Conservation (phyloP, 2,329 filamentous ascomycete species). For the Alternaria sp. region DNA sequence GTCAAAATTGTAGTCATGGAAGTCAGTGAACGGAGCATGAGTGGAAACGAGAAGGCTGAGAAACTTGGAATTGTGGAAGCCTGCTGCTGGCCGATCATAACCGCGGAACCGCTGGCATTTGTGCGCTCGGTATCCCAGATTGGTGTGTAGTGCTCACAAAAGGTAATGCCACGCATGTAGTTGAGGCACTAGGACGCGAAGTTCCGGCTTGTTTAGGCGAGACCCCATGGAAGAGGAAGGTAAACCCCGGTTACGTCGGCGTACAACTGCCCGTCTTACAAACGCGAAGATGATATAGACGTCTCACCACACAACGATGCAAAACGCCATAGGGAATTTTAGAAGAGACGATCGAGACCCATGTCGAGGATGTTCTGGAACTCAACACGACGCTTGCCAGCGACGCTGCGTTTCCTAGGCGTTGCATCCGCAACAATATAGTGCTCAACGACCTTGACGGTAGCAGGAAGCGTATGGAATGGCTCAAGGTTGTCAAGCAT, state of each 20-base stretch:
- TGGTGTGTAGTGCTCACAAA: background rate
- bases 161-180: background rate
- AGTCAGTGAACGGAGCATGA: background rate
- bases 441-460: slow-evolving; percentile 36
- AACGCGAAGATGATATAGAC: background rate
- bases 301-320: background rate
- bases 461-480: slow-evolving; percentile 32
- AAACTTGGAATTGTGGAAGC: background rate
- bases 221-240: background rate
- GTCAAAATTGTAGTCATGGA: background rate
- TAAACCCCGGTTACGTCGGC: background rate
- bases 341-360: slow-evolving; percentile 30
- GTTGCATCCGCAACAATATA: slow-evolving; percentile 36
- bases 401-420: slow-evolving; percentile 33
- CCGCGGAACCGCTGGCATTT: background rate
- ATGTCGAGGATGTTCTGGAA: slow-evolving; percentile 39
- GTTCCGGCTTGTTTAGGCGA: background rate
- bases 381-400: slow-evolving; percentile 40
- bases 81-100: background rate
- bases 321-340: background rate
- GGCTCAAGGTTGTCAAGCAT: slow-evolving; percentile 34
- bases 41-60: background rate
- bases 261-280: background rate
- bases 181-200: background rate
- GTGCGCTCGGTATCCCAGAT: background rate